Evolutionary conservation across 2,329 filamentous ascomycete genomes (phyloP).

Genomic region (Akanthomyces uredinophilus): DNA sequence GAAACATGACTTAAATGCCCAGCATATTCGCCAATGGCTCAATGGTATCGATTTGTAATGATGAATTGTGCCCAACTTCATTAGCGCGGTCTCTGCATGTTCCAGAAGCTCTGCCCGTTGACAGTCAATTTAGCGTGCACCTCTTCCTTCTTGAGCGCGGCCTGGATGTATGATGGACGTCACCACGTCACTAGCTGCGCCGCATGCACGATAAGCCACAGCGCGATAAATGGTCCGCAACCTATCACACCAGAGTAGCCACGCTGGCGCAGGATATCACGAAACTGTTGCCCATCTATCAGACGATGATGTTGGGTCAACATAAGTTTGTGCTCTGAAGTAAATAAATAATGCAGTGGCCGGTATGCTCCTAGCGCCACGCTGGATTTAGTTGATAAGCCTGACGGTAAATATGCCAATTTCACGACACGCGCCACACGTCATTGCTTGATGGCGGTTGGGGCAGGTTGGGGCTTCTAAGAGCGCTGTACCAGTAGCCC

Average conservation of each 20-base stretch:
- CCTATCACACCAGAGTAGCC: not conserved
- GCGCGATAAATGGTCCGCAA: not conserved
- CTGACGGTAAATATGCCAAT: not conserved
- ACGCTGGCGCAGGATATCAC: not conserved
- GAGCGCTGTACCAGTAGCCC: not conserved
- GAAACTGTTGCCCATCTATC: not conserved
- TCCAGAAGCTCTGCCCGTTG: not conserved
- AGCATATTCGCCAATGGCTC: not conserved
- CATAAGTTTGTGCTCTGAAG: not conserved
- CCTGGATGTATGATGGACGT: not conserved
- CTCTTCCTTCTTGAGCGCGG: not conserved
- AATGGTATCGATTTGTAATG: not conserved
- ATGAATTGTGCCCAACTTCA: not conserved
- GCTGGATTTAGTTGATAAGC: not conserved
- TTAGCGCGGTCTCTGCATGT: not conserved
- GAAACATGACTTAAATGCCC: not conserved
- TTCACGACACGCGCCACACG: not conserved
- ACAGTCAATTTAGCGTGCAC: not conserved
- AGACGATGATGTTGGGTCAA: not conserved
- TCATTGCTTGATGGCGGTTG: not conserved
- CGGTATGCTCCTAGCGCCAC: conserved; percentile 2
- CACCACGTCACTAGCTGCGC: conserved; percentile 1
- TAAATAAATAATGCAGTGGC: not conserved
- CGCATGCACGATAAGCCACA: not conserved
- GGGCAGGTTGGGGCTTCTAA: not conserved